These are phyloP conservation scores for Phascolomyces articulosus DNA, from an alignment of 371 early-diverging fungal genomes.

Conservation along the genomic window DNA sequence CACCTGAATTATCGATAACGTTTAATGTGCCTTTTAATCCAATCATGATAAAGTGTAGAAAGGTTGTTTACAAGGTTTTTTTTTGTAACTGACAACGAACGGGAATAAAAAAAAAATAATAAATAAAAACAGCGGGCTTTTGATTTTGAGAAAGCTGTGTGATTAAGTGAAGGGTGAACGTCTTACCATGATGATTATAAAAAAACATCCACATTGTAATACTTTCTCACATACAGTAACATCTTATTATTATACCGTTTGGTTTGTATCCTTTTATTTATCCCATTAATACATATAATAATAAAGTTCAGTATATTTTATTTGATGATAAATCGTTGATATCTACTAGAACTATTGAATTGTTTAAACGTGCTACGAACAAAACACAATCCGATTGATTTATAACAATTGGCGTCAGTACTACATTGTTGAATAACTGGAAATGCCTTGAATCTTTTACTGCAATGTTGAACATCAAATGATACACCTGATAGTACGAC, in stretches of 20 bases:
- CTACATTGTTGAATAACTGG: not conserved
- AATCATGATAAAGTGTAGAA: conserved; percentile 60
- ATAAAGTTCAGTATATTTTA: too few species aligned
- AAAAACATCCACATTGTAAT: too few species aligned
- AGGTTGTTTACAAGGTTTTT: not conserved
- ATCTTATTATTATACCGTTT: too few species aligned
- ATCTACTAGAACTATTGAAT: not conserved
- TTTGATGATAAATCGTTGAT: not conserved
- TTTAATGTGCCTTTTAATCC: conserved; percentile 82
- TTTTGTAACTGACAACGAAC: not conserved
- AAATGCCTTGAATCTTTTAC: not conserved
- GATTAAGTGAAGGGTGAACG: too few species aligned
- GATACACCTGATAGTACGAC: not conserved
- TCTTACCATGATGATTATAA: too few species aligned
- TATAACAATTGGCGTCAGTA: not conserved
- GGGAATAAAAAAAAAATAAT: too few species aligned
- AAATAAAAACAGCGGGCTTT: not conserved
- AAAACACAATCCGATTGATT: conserved; percentile 3
- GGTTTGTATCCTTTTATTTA: too few species aligned
- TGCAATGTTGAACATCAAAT: not conserved
- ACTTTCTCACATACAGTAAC: too few species aligned
- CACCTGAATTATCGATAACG: conserved; percentile 97
- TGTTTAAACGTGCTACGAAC: not conserved
- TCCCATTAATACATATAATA: too few species aligned
- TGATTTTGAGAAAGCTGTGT: too few species aligned